These are phyloP conservation scores for Trichoderma guizhouense DNA, from an alignment of 2,329 filamentous ascomycete species.

Conservation along the genomic window DNA sequence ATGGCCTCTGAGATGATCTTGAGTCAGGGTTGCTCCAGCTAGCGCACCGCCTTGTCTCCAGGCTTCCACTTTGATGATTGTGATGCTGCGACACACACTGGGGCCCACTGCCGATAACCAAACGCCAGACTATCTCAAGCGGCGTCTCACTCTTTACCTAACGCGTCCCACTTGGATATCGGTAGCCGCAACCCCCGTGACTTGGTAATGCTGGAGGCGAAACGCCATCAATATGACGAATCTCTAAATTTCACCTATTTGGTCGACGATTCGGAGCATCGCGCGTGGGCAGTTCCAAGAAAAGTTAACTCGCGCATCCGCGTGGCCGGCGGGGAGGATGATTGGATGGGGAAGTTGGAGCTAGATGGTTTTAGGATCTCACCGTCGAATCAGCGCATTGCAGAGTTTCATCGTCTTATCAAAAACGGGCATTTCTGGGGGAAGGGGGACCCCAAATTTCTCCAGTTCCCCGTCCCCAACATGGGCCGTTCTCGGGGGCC, in stretches of 20 bases:
- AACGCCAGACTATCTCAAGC: constrained; percentile 7
- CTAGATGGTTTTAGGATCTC: background rate
- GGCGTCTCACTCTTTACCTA: constrained; percentile 8
- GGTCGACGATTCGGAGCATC: background rate
- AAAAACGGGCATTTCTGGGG: constrained; percentile 16
- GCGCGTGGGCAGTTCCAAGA: background rate
- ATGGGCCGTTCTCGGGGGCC: constrained; percentile 6
- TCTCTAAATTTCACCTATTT: background rate
- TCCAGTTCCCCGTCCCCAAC: constrained; percentile 14
- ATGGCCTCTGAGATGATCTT: background rate
- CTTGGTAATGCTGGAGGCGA: constrained; percentile 4
- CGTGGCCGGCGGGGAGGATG: background rate
- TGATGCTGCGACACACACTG: constrained; percentile 3
- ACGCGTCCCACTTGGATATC: background rate
- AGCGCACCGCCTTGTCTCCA: background rate
- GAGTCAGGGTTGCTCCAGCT: constrained; percentile 9
- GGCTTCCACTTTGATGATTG: constrained; percentile 6
- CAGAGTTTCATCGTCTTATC: constrained; percentile 14
- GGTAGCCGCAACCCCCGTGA: background rate
- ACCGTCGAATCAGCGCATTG: constrained; percentile 6
- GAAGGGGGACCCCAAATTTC: background rate
- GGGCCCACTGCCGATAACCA: constrained; percentile 9
- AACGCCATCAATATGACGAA: background rate
- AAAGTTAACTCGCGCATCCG: background rate
- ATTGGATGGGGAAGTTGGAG: background rate